Base-by-base conservation (phyloP, 2,329 filamentous ascomycete species). In the Penicillium aurantiogriseum region DNA sequence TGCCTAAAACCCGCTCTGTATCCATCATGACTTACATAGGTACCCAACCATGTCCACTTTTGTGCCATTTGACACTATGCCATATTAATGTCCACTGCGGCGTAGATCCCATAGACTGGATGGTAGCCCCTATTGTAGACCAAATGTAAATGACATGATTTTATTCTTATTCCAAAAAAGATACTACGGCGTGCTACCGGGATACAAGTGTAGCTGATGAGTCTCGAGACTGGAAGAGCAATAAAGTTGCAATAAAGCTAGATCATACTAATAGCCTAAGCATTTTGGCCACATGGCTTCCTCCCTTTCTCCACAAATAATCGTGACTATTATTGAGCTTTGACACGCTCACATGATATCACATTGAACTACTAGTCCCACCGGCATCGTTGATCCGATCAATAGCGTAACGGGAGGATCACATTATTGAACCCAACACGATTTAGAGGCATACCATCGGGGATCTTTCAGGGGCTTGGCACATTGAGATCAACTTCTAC, bases 321-420 rank as follows among this genome's bases (percentile, higher is more conserved):
- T 48, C n/a, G 6, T 27, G 19, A 23, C 21, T 51, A 42, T 40
- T 33, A 33, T 48, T 54, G 45, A 54, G 52, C 52, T 36, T 50
- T 40, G 45, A 39, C 50, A 52, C 13, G 29, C 29, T 49, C 45
- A 43, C 52, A 23, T 54, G 51, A 50, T 35, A 35, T 17, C 33
- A 15, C 8, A 21, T 36, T 47, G 23, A 23, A 42, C 25, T 35
- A 35, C 25, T 35, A 35, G 36, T 51, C 19, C 48, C 36, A 51
- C 33, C 29, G n/a, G 29, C 21, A 19, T 23, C 3, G 43, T 40
- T 42, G 36, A 38, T 47, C 40, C 38, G 49, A 51, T 50, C 38
- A 55, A 55, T 55, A 50, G 39, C 31, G 38, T 33, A 50, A 36
- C 38, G 38, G 51, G 42, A 47, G 15, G 53, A 38, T 55, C 45